Evolutionary conservation across 768 basidiomycete genomes (phyloP).

Genomic region (Lenzites betulinus): DNA sequence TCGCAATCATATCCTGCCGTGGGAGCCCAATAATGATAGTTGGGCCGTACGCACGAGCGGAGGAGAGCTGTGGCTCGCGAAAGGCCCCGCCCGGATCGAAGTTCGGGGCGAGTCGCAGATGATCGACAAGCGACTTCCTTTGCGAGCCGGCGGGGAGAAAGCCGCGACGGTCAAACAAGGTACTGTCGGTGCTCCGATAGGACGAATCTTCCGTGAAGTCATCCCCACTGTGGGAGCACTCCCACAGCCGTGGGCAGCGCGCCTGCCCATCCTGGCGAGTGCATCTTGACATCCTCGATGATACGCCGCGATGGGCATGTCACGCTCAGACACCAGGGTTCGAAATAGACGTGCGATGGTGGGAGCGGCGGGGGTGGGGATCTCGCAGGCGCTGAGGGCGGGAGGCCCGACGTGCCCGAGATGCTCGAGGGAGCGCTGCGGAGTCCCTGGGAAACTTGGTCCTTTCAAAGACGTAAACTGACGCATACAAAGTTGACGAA

Average conservation of each 20-base stretch:
- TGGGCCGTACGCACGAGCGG: background rate
- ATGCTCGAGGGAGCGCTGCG: background rate
- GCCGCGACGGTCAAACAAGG: conserved; percentile 4
- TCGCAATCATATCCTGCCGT: background rate
- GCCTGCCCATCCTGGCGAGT: background rate
- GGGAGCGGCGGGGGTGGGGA: background rate
- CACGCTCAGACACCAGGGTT: background rate
- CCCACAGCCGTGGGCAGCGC: conserved; percentile 18
- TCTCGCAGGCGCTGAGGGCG: background rate
- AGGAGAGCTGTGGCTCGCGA: background rate
- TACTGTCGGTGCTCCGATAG: conserved; percentile 4
- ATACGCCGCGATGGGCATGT: conserved; percentile 10
- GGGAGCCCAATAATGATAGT: background rate
- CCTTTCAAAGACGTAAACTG: conserved; percentile 10
- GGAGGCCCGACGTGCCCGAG: background rate
- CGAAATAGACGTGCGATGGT: background rate
- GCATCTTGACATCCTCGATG: conserved; percentile 2
- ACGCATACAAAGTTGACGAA: background rate
- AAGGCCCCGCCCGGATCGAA: background rate
- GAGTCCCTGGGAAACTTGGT: background rate
- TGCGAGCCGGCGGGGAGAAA: conserved; percentile 1
- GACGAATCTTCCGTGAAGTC: background rate
- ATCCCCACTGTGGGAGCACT: conserved; percentile 12
- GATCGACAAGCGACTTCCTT: conserved; percentile 1
- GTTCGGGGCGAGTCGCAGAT: background rate